These are phyloP conservation scores for Suillus decipiens DNA, from an alignment of 768 basidiomycete genomes.

Conservation along the genomic window DNA sequence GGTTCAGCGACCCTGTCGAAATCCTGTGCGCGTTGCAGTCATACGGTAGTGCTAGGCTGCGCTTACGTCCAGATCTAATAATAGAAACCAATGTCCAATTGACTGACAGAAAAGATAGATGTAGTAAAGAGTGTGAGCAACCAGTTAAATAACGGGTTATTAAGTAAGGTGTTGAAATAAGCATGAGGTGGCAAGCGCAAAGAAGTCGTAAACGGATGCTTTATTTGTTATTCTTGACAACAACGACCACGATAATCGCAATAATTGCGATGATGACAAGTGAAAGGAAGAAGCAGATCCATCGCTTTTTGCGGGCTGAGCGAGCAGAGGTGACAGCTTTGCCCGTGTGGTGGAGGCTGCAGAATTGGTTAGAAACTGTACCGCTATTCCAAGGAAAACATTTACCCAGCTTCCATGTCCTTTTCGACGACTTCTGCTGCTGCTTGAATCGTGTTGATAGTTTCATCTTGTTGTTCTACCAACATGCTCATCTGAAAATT, in stretches of 20 bases:
- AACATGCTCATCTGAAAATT: slow-evolving; percentile 81
- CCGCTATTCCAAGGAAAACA: slow-evolving; percentile 7
- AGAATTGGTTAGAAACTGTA: slow-evolving; percentile 12
- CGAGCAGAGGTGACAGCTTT: slow-evolving; percentile 87
- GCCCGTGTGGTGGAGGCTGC: slow-evolving; percentile 78
- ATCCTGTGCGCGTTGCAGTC: not conserved
- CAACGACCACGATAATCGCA: slow-evolving; percentile 61
- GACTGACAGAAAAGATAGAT: not conserved
- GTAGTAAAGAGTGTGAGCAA: slow-evolving; percentile 2
- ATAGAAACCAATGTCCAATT: not conserved
- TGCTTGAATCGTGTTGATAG: slow-evolving; percentile 79
- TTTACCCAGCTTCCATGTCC: slow-evolving; percentile 85
- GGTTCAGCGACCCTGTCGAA: not conserved
- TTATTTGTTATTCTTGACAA: slow-evolving; percentile 46
- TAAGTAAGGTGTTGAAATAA: slow-evolving; percentile 9
- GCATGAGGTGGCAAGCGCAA: slow-evolving; percentile 18
- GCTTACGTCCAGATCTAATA: not conserved
- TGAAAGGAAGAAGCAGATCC: slow-evolving; percentile 89
- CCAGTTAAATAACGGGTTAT: not conserved
- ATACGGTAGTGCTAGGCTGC: not conserved
- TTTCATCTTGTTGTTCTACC: slow-evolving; percentile 93
- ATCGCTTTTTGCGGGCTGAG: slow-evolving; percentile 91
- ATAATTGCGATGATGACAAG: slow-evolving; percentile 68
- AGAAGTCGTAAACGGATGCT: slow-evolving; percentile 19
- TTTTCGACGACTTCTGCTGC: slow-evolving; percentile 74